Base-by-base conservation (phyloP, 495 filamentous ascomycete genomes). In the Saxophila tyrrhenica region DNA sequence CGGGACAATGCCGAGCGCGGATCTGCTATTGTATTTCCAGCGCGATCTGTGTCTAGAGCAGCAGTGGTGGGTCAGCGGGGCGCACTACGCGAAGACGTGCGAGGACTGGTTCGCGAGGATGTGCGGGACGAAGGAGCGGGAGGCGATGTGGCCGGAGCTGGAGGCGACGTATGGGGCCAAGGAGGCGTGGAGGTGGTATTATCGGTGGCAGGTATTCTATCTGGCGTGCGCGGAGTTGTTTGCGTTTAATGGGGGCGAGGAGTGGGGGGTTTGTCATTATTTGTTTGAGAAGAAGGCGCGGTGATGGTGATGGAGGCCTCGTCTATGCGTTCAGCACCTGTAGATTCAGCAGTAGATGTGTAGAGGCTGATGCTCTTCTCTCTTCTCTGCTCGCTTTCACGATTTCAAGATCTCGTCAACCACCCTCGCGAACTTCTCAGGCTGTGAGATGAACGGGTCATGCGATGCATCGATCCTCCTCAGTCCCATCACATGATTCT, bases 181-280 rank as follows among this genome's bases (percentile, higher is more conserved):
- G 3, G 70, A 78, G 23, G 72, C 73, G 10, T 58, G 61, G 44
- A 75, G 71, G 57, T 84, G 79, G 82, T 82, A 73, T 59, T 72
- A 82, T 62, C 69, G 80, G 56, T 85, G 80, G 82, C 74, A 82
- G 70, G 74, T 83, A 54, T 86, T 82, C 59, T 82, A 84, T 63
- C 71, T 85, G 72, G 81, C 79, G 41, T 83, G 78, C 61, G 78
- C 78, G 48, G 82, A 85, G 66, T 62, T 84, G 50, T 85, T 84
- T 65, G 75, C 72, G 20, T 81, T 69, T 46, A 72, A 77, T 21
- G 75, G 73, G 10, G 81, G 81, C 25, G 78, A 84, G 54, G 76
- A 72, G 3, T 84, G 80, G 78, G 81, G 81, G 5, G 75, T 84
- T 10, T 70, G 70, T 21, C 78, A 84, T 65, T 79, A 77, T 66